Conservation (phyloP, 2,329 filamentous ascomycete species). For the Neofusicoccum parvum region DNA sequence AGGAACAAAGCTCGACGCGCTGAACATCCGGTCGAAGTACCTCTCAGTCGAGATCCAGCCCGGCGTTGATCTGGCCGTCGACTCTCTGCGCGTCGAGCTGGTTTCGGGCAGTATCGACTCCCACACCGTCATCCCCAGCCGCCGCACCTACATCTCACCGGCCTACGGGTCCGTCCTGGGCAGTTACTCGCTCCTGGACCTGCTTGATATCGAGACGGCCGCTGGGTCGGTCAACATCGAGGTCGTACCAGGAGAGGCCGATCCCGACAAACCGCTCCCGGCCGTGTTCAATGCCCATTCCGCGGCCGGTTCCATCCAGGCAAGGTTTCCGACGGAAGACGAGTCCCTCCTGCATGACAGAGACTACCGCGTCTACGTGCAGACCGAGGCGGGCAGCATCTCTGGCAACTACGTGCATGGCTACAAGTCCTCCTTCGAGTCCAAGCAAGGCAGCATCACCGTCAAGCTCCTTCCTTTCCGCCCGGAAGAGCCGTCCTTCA, state of each 20-base stretch:
- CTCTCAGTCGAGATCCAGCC: constrained; percentile 8
- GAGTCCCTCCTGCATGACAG: neutral
- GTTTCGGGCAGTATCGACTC: neutral
- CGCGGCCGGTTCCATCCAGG: neutral
- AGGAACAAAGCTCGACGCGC: neutral
- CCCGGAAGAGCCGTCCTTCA: neutral
- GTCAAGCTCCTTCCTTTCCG: neutral
- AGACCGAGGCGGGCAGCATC: constrained; percentile 1
- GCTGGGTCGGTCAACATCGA: neutral
- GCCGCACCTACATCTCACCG: constrained; percentile 1
- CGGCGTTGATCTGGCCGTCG: neutral
- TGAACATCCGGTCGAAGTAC: neutral
- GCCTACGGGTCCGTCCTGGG: neutral
- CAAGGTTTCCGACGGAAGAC: neutral
- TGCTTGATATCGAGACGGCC: constrained; percentile 1
- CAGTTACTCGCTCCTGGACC: constrained; percentile 4
- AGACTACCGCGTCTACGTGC: neutral
- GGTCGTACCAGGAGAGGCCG: neutral
- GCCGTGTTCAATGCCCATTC: neutral
- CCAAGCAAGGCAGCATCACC: neutral
- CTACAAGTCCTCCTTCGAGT: neutral
- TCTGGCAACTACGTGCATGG: neutral
- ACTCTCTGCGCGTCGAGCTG: neutral
- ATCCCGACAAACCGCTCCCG: neutral
- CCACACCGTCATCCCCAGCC: neutral